phyloP scores from a whole-genome alignment of 306 rosid species.

The Lupinus albus region DNA sequence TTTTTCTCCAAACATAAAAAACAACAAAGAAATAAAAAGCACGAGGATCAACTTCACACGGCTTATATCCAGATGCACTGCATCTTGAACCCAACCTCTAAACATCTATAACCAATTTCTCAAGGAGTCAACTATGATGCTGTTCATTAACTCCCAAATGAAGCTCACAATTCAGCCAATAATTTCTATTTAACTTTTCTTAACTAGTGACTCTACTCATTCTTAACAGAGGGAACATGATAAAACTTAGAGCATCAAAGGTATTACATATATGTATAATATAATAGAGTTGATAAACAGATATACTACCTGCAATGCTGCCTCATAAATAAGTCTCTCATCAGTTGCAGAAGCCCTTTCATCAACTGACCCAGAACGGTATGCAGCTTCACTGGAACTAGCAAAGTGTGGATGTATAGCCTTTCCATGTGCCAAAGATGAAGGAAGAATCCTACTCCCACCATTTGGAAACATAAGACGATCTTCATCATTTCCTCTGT shows the following conservation, averaged over 20 bases:
- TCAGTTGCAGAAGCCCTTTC: constrained; percentile 69
- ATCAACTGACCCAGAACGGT: constrained; percentile 65
- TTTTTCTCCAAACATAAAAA: constrained; percentile 13
- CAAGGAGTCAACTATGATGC: constrained; percentile 36
- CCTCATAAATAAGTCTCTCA: constrained; percentile 86
- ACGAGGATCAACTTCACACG: not conserved
- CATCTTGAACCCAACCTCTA: constrained; percentile 32
- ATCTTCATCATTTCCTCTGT: constrained; percentile 60
- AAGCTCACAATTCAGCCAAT: constrained; percentile 7
- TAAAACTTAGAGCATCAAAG: constrained; percentile 31
- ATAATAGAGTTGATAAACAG: not conserved
- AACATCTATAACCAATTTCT: constrained; percentile 21
- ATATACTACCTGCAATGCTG: constrained; percentile 75
- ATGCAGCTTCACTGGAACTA: constrained; percentile 59
- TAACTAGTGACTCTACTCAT: constrained; percentile 27
- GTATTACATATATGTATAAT: not conserved
- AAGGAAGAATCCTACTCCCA: constrained; percentile 65
- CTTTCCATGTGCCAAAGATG: constrained; percentile 63
- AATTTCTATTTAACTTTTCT: not conserved
- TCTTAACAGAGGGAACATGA: constrained; percentile 26
- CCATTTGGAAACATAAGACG: constrained; percentile 53
- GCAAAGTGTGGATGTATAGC: constrained; percentile 53
- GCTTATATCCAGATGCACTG: constrained; percentile 7
- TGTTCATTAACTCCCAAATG: constrained; percentile 18
- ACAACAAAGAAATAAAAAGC: not conserved